Percentiles rank a stretch among this genome's conserved stretches.
Evolutionary conservation across 2,329 filamentous ascomycete species (phyloP).

Genomic region (Clonostachys sp.): DNA sequence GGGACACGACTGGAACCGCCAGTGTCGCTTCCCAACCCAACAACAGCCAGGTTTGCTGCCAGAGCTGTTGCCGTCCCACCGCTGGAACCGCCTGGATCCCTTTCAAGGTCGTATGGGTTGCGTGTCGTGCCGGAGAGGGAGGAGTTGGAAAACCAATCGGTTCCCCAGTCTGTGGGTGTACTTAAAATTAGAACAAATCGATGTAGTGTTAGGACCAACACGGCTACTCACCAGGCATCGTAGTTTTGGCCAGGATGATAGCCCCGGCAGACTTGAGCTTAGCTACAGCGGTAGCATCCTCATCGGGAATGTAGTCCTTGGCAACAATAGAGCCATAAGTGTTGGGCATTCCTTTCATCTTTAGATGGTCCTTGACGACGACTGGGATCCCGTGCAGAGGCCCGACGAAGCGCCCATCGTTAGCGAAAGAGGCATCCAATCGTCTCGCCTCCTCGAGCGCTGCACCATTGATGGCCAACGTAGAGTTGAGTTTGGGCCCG

Average conservation of each 20-base stretch:
- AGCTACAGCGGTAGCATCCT: slow-evolving; percentile 1
- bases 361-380: slow-evolving; percentile 4
- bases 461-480: background rate
- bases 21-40: slow-evolving; percentile 4
- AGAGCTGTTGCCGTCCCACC: slow-evolving; percentile 4
- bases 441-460: background rate
- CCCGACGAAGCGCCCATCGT: background rate
- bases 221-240: background rate
- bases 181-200: too few relatives aligned
- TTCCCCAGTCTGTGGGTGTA: slow-evolving; percentile 1
- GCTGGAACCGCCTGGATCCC: slow-evolving; percentile 3
- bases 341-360: slow-evolving; percentile 2
- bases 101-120: slow-evolving; percentile 3
- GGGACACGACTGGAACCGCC: slow-evolving; percentile 4
- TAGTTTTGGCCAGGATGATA: slow-evolving; percentile 4
- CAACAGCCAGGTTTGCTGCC: slow-evolving; percentile 2
- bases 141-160: slow-evolving; percentile 2
- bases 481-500: background rate
- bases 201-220: too few relatives aligned
- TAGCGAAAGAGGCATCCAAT: background rate
- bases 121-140: slow-evolving; percentile 2
- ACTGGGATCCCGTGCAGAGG: slow-evolving; percentile 4
- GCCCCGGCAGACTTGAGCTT: slow-evolving; percentile 3
- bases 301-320: background rate
- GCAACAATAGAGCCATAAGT: slow-evolving; percentile 1